A percentile compares a stretch with the other conserved stretches of the same genome.
These are phyloP conservation scores for Apodospora peruviana DNA, from an alignment of 495 filamentous ascomycete genomes.

Conservation along the genomic window DNA sequence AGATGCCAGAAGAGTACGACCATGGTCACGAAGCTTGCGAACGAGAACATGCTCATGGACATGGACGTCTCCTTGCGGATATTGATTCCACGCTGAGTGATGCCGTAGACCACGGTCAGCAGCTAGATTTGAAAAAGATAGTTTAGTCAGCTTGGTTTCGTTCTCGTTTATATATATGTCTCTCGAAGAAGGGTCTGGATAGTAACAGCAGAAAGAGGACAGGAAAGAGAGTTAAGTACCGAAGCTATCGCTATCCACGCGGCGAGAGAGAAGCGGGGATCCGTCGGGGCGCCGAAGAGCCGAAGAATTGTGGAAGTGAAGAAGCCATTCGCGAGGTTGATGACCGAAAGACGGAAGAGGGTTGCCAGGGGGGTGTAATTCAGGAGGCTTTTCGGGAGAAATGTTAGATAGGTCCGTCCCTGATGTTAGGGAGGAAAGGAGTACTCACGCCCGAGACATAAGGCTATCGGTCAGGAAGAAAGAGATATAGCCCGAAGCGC, in stretches of 20 bases:
- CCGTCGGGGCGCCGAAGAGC: slow-evolving; percentile 66
- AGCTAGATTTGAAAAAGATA: slow-evolving; percentile 39
- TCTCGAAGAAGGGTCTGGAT: no score
- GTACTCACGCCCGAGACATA: slow-evolving; percentile 76
- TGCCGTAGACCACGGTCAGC: slow-evolving; percentile 72
- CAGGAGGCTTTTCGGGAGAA: slow-evolving; percentile 63
- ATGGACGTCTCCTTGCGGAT: slow-evolving; percentile 77
- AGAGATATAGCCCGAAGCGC: slow-evolving; percentile 75
- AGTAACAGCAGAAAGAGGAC: neutral
- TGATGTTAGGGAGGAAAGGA: neutral
- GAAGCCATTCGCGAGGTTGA: slow-evolving; percentile 73
- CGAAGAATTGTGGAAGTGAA: slow-evolving; percentile 75
- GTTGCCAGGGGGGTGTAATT: slow-evolving; percentile 84
- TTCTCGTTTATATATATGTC: neutral
- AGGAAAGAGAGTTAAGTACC: slow-evolving; percentile 34
- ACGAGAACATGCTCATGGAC: slow-evolving; percentile 69
- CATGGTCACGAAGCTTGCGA: slow-evolving; percentile 72
- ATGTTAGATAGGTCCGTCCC: neutral
- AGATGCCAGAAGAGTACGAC: slow-evolving; percentile 62
- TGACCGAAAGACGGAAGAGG: slow-evolving; percentile 75
- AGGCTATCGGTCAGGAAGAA: slow-evolving; percentile 90
- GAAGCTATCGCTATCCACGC: slow-evolving; percentile 84
- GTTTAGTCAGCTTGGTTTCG: neutral
- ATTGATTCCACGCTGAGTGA: slow-evolving; percentile 73
- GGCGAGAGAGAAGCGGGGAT: slow-evolving; percentile 72